A percentile compares a stretch with the other conserved stretches of the same genome.
phyloP scores from a whole-genome alignment of 306 rosid species.

The Dalbergia cochinchinensis region DNA sequence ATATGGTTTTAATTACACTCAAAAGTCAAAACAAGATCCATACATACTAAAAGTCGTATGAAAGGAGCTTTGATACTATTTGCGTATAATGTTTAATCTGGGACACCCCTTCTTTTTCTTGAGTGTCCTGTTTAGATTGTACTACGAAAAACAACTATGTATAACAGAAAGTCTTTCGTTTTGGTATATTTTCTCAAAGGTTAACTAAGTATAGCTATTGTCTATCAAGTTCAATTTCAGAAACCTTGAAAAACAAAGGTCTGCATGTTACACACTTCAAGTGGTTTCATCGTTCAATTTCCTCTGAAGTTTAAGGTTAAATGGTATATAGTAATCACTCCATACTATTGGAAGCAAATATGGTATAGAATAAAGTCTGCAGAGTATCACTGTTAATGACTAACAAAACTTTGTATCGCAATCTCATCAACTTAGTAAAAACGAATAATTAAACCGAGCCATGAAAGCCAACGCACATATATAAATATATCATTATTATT shows the following conservation, averaged over 20 bases:
- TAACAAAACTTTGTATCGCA: conserved; percentile 30
- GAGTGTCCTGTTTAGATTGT: conserved; percentile 51
- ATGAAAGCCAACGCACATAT: conserved; percentile 25
- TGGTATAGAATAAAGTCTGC: conserved; percentile 13
- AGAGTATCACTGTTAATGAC: conserved; percentile 24
- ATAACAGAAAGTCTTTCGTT: conserved; percentile 11
- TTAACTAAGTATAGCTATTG: not conserved
- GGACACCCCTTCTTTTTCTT: conserved; percentile 52
- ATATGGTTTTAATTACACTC: conserved; percentile 78
- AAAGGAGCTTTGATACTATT: conserved; percentile 39
- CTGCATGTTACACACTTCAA: conserved; percentile 34
- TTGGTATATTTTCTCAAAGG: conserved; percentile 31
- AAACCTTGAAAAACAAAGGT: not conserved
- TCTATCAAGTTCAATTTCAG: not conserved
- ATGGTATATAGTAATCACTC: conserved; percentile 23
- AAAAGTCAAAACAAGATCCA: conserved; percentile 28
- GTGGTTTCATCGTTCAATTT: conserved; percentile 26
- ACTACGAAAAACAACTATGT: conserved; percentile 28
- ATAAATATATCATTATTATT: not conserved
- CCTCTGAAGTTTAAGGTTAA: conserved; percentile 10
- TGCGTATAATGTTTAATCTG: conserved; percentile 34
- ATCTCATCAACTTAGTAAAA: conserved; percentile 35
- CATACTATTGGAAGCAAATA: conserved; percentile 2
- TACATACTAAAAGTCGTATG: conserved; percentile 33
- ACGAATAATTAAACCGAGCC: conserved; percentile 25